Evolutionary conservation across 2,329 filamentous ascomycete species (phyloP), one percentile per base, ranked within the genome.

Genomic region (Drechmeria coniospora): DNA sequence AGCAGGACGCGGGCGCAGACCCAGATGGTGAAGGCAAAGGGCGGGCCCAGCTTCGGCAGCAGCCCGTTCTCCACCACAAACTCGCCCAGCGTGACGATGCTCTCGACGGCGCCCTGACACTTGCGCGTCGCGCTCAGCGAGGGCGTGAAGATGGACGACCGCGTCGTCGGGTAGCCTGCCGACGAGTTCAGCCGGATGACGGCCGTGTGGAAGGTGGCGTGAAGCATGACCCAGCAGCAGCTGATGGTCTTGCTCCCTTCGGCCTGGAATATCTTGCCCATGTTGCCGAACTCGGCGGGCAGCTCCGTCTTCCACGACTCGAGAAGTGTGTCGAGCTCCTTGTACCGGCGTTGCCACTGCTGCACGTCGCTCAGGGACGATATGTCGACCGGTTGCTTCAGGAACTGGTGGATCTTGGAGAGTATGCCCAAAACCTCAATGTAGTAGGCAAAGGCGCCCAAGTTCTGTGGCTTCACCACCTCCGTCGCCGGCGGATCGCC

Each of bases 11-110:
- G 76, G 5, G 86, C 83, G 3, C 81, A 83, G 11, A 93, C 86
- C 86, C 86, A 93, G 2, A 93, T 62, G 0, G 81, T 84, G 46
- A 93, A 94, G 4, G 84, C 84, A 47, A 93, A 93, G 0, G 83
- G 84, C 0, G 84, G 84, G 0, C 86, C 86, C 11, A 93, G 69
- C 47, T 84, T 84, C 27, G 73, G 65, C 13, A 93, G 62, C 48
- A 92, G 68, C 28, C 67, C 66, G 41, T 82, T 78, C 34, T 71
- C 71, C 16, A 79, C 68, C 9, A 92, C 82, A 43, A 83, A 84
- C 35, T 79, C 75, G 34, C 76, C 78, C 1, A 93, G 63, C 0
- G 77, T 73, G 21, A 78, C 73, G 32, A 93, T 82, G 42, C 79
- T 79, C 45, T 86, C 78, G 8, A 92, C 86, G 2, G 86, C 84